Conservation (phyloP, 1,284 basidiomycete genomes). For the Sanghuangporus weigelae region DNA sequence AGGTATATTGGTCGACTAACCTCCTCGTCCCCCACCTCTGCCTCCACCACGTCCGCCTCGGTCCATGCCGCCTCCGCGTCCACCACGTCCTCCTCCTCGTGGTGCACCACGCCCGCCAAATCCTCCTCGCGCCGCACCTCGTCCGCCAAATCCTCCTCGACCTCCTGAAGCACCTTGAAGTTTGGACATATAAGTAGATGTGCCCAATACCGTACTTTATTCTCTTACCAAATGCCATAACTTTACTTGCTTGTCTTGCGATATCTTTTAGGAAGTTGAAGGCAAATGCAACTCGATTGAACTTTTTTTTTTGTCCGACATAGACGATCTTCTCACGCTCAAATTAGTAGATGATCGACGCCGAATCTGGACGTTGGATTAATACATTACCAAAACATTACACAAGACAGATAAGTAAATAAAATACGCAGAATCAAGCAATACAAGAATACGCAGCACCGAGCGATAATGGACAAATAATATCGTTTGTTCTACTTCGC, state of each 20-base stretch:
- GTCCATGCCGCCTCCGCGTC: slow-evolving; percentile 28
- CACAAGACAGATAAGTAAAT: neutral
- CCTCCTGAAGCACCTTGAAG: slow-evolving; percentile 41
- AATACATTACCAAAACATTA: neutral
- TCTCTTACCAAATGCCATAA: slow-evolving; percentile 33
- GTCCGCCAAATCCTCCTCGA: slow-evolving; percentile 32
- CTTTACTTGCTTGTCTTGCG: neutral
- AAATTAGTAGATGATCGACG: neutral
- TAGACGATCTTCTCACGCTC: slow-evolving; percentile 9
- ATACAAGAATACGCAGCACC: neutral
- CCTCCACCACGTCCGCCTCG: slow-evolving; percentile 29
- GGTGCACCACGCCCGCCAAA: slow-evolving; percentile 13
- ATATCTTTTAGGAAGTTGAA: neutral
- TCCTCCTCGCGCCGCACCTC: slow-evolving; percentile 21
- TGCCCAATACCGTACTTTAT: neutral
- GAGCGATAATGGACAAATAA: neutral
- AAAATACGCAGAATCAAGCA: neutral
- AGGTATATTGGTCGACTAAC: slow-evolving; percentile 18
- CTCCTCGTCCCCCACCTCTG: slow-evolving; percentile 20
- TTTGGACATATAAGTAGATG: neutral
- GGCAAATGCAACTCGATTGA: neutral
- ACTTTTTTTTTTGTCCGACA: slow-evolving; percentile 4
- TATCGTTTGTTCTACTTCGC: slow-evolving; percentile 25
- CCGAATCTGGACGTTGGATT: neutral
- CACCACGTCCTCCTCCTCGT: slow-evolving; percentile 26